Evolutionary conservation across 805 yeast genomes (phyloP).

Genomic region (Lipomyces yamanashiensis): DNA sequence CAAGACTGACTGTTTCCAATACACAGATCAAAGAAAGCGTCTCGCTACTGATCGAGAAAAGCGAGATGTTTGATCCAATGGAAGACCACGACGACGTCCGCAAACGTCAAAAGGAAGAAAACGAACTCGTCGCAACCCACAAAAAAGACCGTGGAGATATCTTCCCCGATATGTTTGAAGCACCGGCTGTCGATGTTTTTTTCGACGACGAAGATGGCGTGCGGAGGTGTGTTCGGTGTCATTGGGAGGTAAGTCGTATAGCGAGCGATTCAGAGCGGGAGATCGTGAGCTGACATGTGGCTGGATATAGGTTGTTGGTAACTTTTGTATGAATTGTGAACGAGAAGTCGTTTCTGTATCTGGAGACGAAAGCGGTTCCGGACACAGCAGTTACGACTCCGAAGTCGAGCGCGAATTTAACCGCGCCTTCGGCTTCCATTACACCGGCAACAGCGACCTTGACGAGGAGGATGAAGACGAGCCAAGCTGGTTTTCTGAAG

Average conservation of each 20-base stretch:
- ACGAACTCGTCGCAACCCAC: constrained; percentile 30
- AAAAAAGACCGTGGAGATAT: constrained; percentile 44
- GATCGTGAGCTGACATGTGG: neutral
- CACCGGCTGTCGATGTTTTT: constrained; percentile 48
- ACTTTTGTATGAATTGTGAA: constrained; percentile 1
- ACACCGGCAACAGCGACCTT: neutral
- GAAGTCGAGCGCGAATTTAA: neutral
- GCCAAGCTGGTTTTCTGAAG: constrained; percentile 9
- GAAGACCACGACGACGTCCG: constrained; percentile 16
- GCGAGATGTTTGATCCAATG: constrained; percentile 12
- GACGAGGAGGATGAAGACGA: constrained; percentile 6
- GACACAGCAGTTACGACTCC: neutral
- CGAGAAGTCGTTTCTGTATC: neutral
- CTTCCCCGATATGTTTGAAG: constrained; percentile 55
- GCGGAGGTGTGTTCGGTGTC: constrained; percentile 67
- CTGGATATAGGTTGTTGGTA: constrained; percentile 32
- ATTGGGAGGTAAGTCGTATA: constrained; percentile 60
- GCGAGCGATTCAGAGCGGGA: neutral
- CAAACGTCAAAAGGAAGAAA: constrained; percentile 14
- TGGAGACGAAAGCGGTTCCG: neutral
- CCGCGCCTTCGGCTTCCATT: too few species aligned
- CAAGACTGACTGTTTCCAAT: neutral
- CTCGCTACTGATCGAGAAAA: constrained; percentile 11
- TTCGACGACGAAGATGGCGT: constrained; percentile 67
- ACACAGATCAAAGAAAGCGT: constrained; percentile 22